phyloP scores from a whole-genome alignment of 192 early-diverging fungal species.

The Coemansia javaensis region DNA sequence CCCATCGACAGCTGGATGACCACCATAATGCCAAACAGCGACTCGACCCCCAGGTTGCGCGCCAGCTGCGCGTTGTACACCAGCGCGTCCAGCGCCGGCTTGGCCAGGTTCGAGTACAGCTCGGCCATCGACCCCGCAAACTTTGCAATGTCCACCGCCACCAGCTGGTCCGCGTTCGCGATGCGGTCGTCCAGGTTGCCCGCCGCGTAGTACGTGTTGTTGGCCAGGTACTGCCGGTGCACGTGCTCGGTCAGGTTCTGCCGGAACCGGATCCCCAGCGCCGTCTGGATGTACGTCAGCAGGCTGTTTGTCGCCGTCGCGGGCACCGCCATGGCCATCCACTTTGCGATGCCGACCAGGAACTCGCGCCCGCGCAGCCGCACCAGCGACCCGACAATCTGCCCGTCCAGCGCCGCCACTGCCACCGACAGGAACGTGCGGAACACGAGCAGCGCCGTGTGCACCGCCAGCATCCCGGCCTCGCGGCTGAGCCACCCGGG shows the following conservation, averaged over 20 bases:
- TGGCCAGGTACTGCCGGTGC: constrained; percentile 77
- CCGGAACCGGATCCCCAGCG: constrained; percentile 73
- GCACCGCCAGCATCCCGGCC: constrained; percentile 77
- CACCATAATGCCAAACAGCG: constrained; percentile 75
- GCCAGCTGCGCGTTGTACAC: constrained; percentile 89
- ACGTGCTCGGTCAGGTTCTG: constrained; percentile 84
- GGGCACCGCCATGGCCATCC: constrained; percentile 91
- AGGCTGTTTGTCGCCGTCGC: constrained; percentile 96
- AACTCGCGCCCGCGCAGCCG: constrained; percentile 64
- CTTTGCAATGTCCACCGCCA: constrained; percentile 86
- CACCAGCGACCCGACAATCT: constrained; percentile 72
- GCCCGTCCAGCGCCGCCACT: constrained; percentile 67
- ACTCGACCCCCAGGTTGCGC: constrained; percentile 77
- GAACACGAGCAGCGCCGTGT: constrained; percentile 81
- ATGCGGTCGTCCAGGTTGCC: constrained; percentile 92
- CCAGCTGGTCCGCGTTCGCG: constrained; percentile 82
- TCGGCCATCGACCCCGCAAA: constrained; percentile 83
- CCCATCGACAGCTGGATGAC: constrained; percentile 73
- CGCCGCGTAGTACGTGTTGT: constrained; percentile 92
- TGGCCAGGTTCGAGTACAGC: constrained; percentile 92
- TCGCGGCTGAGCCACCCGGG: constrained; percentile 82
- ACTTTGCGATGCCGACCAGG: constrained; percentile 75
- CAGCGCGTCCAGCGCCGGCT: constrained; percentile 89
- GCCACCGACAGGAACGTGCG: constrained; percentile 87
- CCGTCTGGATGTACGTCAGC: constrained; percentile 72